Evolutionary conservation across 768 basidiomycete species (phyloP), one percentile per base, ranked within the genome.

Genomic region (Tubosaeta brunneosetosa): DNA sequence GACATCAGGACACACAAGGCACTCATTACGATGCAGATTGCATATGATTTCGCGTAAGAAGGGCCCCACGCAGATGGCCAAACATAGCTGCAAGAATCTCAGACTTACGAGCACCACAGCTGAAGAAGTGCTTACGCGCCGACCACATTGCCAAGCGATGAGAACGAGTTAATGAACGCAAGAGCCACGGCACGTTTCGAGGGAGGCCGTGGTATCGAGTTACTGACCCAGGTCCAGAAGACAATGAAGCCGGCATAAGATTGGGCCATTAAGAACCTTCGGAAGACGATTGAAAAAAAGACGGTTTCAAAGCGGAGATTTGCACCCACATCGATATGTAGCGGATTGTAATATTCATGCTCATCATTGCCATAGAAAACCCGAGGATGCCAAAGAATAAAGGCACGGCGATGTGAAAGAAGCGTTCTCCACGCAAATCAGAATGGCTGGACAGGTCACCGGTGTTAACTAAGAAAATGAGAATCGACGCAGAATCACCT

Each of bases 111-210:
- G 36, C 17, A 37, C 10, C 16, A 31, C 50, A 12, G 9, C 14
- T 37, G 10, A 8, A 37, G 26, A 22, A 43, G 22, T 26, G 79
- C 82, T 72, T 74, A 94, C 74, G 90, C 85, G 56, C 92, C 92
- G 40, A 83, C 72, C 38, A 95, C 77, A 71, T 94, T 94, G 1
- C 93, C 93, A 3, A 90, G 75, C 62, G 90, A 84, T 9, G 86
- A 85, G 62, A 91, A 82, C 38, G 85, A 81, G 66, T 94, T 92
- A 61, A 93, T 81, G 55, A 89, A 70, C 2, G 91, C 92, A 44
- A 95, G 75, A 12, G 86, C 86, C n/a, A 93, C 86, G 3, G 92
- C 88, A 5, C 92, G 84, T 69, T 94, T 94, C n/a, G 85, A 82
- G 5, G 90, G 78, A 25, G 92, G 84, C n/a, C 82, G 81, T 26